Conservation (phyloP, 2,329 filamentous ascomycete species). For the Ceratocystis eucalypticola region DNA sequence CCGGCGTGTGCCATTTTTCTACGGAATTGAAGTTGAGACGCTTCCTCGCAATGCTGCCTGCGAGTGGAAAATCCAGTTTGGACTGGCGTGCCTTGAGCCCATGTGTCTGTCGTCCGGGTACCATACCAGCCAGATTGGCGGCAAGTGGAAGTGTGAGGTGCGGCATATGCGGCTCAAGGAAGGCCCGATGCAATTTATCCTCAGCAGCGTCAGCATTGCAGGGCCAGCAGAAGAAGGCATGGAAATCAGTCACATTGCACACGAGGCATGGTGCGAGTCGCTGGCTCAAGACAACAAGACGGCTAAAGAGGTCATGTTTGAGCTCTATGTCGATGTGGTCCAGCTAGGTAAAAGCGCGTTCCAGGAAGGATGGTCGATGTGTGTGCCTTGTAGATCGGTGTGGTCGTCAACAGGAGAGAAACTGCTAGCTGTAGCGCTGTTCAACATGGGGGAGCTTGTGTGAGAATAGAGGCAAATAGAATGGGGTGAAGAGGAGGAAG, state of each 20-base stretch:
- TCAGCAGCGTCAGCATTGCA: slow-evolving; percentile 8
- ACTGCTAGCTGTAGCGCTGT: slow-evolving; percentile 27
- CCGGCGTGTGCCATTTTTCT: slow-evolving; percentile 47
- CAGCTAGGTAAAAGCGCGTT: slow-evolving; percentile 21
- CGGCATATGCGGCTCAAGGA: slow-evolving; percentile 16
- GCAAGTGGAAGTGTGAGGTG: slow-evolving; percentile 13
- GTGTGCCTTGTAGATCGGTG: slow-evolving; percentile 29
- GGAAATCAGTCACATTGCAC: slow-evolving; percentile 14
- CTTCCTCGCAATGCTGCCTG: slow-evolving; percentile 61
- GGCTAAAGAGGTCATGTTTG: slow-evolving; percentile 11
- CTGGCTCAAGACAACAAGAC: slow-evolving; percentile 21
- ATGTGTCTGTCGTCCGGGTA: slow-evolving; percentile 15
- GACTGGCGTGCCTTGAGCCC: slow-evolving; percentile 31
- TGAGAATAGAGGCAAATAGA: neutral
- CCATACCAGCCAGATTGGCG: neutral
- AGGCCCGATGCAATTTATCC: slow-evolving; percentile 12
- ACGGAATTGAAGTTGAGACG: slow-evolving; percentile 60
- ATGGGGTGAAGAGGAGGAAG: neutral
- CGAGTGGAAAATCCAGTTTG: slow-evolving; percentile 69
- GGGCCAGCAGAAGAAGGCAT: slow-evolving; percentile 14
- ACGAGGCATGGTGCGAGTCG: slow-evolving; percentile 22
- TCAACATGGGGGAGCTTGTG: slow-evolving; percentile 21
- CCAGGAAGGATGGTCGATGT: slow-evolving; percentile 18
- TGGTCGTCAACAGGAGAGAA: slow-evolving; percentile 27
- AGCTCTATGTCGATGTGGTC: slow-evolving; percentile 27